Evolutionary conservation across 1,139 yeast species (phyloP), one percentile per base, ranked within the genome.

Genomic region (Ogataea hybrid): DNA sequence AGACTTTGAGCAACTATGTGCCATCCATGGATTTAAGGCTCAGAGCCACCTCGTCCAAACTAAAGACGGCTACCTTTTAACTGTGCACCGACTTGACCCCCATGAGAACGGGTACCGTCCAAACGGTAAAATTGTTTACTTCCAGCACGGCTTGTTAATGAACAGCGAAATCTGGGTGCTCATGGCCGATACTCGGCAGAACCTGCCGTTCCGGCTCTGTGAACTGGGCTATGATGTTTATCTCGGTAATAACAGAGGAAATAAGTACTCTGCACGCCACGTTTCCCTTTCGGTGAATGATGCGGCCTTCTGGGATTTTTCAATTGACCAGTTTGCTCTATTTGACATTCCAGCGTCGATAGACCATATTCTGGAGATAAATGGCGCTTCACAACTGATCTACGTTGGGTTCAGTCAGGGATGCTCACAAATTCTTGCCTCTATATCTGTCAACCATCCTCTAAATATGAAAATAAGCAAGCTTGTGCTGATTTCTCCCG

Each of bases 131-230:
- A 81, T 83, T 2, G 84, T 85, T 0, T 90, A 87, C 57, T 69
- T 90, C 41, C 97, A 90, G 57, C 97, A 90, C 61, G 97, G 97
- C 0, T 69, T 90, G 43, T 71, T 90, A 51, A 90, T 90, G 97
- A 81, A 83, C 58, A 81, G 94, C 39, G 97, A 90, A 56, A 77
- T 90, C 7, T 59, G 62, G 97, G 79, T 85, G 34, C 77, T 92
- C 23, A 81, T 79, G 75, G 61, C 80, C 27, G 77, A 81, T 12
- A 75, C 79, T 33, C 59, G 76, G 30, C 70, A 73, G 39, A 85
- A 86, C 55, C 63, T 90, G 41, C 96, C 97, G 0, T 83, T 85
- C 57, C 68, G 78, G 2, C 69, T 90, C 35, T 86, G 83, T 43
- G 90, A 86, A 49, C 61, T 80, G 47, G 96, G 96, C 3, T 88